phyloP scores from a whole-genome alignment of 495 filamentous ascomycete genomes.

The Podospora fimiseda region DNA sequence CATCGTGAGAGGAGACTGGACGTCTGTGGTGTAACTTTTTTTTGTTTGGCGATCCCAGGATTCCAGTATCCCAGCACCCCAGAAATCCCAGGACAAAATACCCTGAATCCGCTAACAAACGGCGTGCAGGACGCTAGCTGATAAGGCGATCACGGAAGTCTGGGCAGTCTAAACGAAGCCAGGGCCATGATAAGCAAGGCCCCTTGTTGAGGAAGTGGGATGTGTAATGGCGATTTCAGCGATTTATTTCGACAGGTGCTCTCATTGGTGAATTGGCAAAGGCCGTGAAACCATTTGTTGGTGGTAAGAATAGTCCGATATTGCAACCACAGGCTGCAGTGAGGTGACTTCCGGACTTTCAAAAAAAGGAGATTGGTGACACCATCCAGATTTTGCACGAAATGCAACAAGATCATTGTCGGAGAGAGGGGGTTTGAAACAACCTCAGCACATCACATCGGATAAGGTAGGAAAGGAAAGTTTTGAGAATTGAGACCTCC shows the following conservation, averaged over 20 bases:
- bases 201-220: not conserved
- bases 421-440: too few relatives aligned
- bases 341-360: not conserved
- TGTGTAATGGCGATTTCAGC: slow-evolving; percentile 2
- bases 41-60: too few relatives aligned
- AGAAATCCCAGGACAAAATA: too few relatives aligned
- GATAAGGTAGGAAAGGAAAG: too few relatives aligned
- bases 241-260: not conserved
- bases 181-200: not conserved
- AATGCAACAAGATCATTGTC: too few relatives aligned
- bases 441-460: too few relatives aligned
- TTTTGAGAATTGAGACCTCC: too few relatives aligned
- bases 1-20: not conserved
- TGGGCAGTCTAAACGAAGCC: not conserved
- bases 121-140: slow-evolving; percentile 3
- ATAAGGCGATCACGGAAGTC: slow-evolving; percentile 2
- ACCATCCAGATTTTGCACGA: too few relatives aligned
- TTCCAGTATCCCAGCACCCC: too few relatives aligned
- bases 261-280: not conserved
- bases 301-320: not conserved
- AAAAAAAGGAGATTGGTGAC: not conserved
- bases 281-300: not conserved
- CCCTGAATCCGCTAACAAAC: not conserved
- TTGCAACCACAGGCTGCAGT: not conserved
- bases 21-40: not conserved